A percentile compares a stretch with the other conserved stretches of the same genome.
These are phyloP conservation scores for Neonectria punicea DNA, from an alignment of 2,329 filamentous ascomycete species.

Conservation along the genomic window DNA sequence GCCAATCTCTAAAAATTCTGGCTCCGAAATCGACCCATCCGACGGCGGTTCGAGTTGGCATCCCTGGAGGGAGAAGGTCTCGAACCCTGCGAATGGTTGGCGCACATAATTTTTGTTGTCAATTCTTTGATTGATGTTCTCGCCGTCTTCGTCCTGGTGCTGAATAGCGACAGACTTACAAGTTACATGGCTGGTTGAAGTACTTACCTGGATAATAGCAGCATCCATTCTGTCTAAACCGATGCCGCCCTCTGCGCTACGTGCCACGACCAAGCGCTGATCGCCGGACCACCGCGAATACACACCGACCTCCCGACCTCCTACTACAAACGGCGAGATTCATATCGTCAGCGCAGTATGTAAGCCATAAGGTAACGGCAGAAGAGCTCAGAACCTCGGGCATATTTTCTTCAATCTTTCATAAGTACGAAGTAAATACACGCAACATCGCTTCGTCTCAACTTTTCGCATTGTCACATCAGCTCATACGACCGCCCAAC, in stretches of 20 bases:
- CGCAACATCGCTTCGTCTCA: neutral
- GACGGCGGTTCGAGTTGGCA: conserved; percentile 13
- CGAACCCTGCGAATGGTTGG: neutral
- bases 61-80: conserved; percentile 13
- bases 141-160: neutral
- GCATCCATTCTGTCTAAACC: neutral
- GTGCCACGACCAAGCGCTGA: neutral
- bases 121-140: neutral
- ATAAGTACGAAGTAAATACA: neutral
- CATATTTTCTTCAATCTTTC: neutral
- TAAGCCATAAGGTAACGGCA: neutral
- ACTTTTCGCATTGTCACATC: conserved; percentile 10
- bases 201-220: neutral
- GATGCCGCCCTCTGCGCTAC: conserved; percentile 13
- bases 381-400: neutral
- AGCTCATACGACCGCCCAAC: conserved; percentile 30
- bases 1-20: conserved; percentile 37
- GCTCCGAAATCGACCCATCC: conserved; percentile 44
- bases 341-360: conserved; percentile 15
- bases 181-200: neutral
- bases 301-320: neutral
- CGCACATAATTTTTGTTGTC: conserved; percentile 9
- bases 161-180: neutral
- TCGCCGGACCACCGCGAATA: neutral
- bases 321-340: conserved; percentile 2